Evolutionary conservation across 2,329 filamentous ascomycete species (phyloP).

Genomic region (Trichoderma sp.): DNA sequence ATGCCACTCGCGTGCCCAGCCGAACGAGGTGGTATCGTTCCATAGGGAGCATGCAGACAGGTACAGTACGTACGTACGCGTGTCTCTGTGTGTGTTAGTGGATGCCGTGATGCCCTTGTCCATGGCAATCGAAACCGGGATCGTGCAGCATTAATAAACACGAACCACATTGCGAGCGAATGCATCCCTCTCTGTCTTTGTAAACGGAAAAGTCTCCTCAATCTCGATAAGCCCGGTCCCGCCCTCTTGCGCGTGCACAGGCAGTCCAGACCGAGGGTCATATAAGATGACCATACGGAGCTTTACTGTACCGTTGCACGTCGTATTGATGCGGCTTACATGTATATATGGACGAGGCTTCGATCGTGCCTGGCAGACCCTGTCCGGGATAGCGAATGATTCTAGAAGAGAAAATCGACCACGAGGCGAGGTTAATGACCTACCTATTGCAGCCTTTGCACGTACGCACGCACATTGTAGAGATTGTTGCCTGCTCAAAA

Average conservation of each 20-base stretch:
- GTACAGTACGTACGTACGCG: background rate
- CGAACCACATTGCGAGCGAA: slow-evolving; percentile 4
- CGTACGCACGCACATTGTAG: background rate
- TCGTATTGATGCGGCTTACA: background rate
- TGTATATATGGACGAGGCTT: background rate
- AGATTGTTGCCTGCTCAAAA: background rate
- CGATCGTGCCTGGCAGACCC: background rate
- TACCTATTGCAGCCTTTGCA: background rate
- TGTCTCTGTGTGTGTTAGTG: background rate
- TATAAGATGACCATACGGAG: background rate
- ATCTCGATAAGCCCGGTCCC: slow-evolving; percentile 5
- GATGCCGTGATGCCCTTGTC: background rate
- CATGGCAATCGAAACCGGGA: slow-evolving; percentile 8
- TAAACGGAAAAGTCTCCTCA: background rate
- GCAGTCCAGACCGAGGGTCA: background rate
- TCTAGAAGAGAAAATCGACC: background rate
- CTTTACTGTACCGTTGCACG: background rate
- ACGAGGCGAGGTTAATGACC: background rate
- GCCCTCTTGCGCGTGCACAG: background rate
- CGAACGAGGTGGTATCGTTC: background rate
- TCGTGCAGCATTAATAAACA: slow-evolving; percentile 3
- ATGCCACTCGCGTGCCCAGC: background rate
- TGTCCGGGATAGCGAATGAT: background rate
- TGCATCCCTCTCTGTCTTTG: background rate
- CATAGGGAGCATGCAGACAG: background rate